Base-by-base conservation (phyloP, 192 early-diverging fungal species). In the Mortierella antarctica region DNA sequence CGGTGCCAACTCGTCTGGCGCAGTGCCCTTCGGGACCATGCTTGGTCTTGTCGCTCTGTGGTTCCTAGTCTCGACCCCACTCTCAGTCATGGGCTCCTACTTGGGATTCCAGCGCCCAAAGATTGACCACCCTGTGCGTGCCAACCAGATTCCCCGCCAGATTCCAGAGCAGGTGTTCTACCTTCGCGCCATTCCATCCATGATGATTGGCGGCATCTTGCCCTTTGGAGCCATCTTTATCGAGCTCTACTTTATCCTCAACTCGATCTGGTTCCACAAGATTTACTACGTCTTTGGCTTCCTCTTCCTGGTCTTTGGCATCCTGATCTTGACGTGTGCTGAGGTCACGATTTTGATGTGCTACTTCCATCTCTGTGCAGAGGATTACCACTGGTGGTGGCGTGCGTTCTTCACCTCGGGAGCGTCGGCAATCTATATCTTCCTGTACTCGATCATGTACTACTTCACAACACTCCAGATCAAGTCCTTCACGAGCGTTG, bases 191-290 rank as follows among this genome's bases (percentile, higher is more conserved):
- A 52, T 91, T 50, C 87, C 91, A 5, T 89, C 95, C 48, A 89
- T 95, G 65, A 71, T 92, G 57, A 89, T 94, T 81, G 92, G 92
- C 10, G 97, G 96, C 47, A 75, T 99, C 40, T 86, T 99, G 48
- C 95, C 96, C 18, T 99, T 99, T 77, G 94, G 91, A 6, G 91
- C 95, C 21, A 94, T 98, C 58, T 99, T 98, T 70, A 95, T 98
- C 71, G 97, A 99, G 88, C 87, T 98, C 54, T 97, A 97, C 86
- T 99, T 96, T 84, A 94, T 99, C 65, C 94, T 98, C 87, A 93
- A 94, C 83, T 93, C 91, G 53, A 96, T 98, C 55, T 97, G 95
- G 95, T 92, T 91, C 87, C 92, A 94, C 88, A 91, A 92, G 74
- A 91, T 95, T 23, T 99, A 97, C 86, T 96, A 97, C 74, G 91